phyloP scores from a whole-genome alignment of 2,329 filamentous ascomycete genomes.

The Torrubiella hemipterigena region DNA sequence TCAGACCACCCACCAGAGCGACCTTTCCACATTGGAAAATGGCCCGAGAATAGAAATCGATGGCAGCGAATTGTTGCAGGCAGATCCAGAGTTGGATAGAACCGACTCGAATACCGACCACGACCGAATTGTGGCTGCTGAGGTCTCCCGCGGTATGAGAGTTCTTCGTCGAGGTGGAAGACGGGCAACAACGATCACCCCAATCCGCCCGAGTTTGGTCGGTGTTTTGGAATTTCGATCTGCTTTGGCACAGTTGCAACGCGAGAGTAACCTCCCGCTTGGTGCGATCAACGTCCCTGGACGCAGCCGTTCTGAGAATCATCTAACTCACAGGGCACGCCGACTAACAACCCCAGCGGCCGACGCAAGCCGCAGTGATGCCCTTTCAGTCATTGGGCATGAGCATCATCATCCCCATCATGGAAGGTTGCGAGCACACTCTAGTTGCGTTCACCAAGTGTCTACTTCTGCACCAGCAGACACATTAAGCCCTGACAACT shows the following conservation, averaged over 20 bases:
- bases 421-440: too few relatives aligned
- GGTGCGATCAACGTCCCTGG: conserved; percentile 57
- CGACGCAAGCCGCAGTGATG: too few relatives aligned
- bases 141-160: conserved; percentile 89
- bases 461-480: too few relatives aligned
- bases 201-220: conserved; percentile 85
- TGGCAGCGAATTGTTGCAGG: conserved; percentile 22
- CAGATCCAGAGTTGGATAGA: conserved; percentile 33
- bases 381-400: too few relatives aligned
- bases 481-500: too few relatives aligned
- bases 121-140: conserved; percentile 58
- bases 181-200: conserved; percentile 63
- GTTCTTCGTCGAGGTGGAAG: conserved; percentile 56
- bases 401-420: too few relatives aligned
- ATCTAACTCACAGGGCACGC: conserved; percentile 12
- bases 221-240: conserved; percentile 90
- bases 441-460: too few relatives aligned
- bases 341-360: conserved; percentile 16
- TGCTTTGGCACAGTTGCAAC: conserved; percentile 75
- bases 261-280: conserved; percentile 63
- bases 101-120: conserved; percentile 33
- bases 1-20: conserved; percentile 12
- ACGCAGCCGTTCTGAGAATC: conserved; percentile 37
- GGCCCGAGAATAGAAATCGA: conserved; percentile 36
- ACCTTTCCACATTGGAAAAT: conserved; percentile 31